Percentiles rank a stretch among this genome's conserved stretches.
Conservation (phyloP, 1,139 yeast genomes). For the Sugiyamaella xylanicola region DNA sequence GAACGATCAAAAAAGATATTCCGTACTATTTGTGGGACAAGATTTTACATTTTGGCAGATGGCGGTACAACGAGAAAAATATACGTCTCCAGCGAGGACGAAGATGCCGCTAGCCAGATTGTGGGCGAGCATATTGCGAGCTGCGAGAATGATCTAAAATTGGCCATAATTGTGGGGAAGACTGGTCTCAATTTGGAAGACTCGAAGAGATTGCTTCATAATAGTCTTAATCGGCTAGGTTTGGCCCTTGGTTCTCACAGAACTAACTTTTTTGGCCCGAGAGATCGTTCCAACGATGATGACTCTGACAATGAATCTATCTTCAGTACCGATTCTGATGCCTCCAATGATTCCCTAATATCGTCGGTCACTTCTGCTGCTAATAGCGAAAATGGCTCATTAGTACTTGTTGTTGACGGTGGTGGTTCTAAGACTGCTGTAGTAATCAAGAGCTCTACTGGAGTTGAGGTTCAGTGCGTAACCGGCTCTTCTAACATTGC, state of each 20-base stretch:
- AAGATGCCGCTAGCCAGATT: constrained; percentile 7
- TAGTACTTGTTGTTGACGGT: constrained; percentile 27
- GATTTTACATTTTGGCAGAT: constrained; percentile 19
- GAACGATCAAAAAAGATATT: constrained; percentile 33
- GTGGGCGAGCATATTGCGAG: constrained; percentile 24
- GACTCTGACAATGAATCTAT: constrained; percentile 9
- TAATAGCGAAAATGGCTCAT: not conserved
- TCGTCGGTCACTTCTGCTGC: constrained; percentile 13
- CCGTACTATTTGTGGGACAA: constrained; percentile 27
- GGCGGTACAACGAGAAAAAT: constrained; percentile 4
- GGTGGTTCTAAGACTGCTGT: constrained; percentile 32
- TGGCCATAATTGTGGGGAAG: constrained; percentile 34
- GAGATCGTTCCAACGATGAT: constrained; percentile 17
- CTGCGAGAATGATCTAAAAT: constrained; percentile 31
- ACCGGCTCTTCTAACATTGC: constrained; percentile 26
- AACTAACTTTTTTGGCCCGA: constrained; percentile 15
- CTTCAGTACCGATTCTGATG: constrained; percentile 1
- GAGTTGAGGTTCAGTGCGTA: constrained; percentile 14
- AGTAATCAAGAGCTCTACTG: constrained; percentile 21
- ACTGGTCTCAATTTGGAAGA: constrained; percentile 31
- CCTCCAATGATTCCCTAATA: not conserved
- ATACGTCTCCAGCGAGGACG: constrained; percentile 5
- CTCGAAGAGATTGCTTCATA: constrained; percentile 26
- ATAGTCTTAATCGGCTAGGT: constrained; percentile 14
- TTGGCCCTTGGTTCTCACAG: constrained; percentile 13